Conservation (phyloP, 257 asterid genomes). For the Solanum sitiens region DNA sequence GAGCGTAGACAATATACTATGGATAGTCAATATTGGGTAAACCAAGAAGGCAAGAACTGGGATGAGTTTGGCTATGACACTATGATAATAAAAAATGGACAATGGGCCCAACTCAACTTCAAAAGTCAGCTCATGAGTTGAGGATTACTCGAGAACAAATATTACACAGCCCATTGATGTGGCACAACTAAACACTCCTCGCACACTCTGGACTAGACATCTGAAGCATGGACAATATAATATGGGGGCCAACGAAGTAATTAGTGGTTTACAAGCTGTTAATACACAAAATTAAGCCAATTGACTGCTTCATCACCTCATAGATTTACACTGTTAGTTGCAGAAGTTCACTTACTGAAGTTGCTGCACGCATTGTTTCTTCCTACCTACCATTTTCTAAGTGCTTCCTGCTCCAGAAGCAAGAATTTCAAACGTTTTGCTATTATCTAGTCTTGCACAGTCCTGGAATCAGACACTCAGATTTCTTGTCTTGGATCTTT, state of each 20-base stretch:
- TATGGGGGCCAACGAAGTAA: neutral
- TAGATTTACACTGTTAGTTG: neutral
- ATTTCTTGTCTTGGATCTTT: neutral
- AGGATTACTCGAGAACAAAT: too few species aligned
- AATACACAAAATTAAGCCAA: neutral
- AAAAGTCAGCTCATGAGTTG: neutral
- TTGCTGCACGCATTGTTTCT: neutral
- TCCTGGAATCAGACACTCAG: neutral
- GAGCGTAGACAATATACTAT: too few species aligned
- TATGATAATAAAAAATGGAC: too few species aligned
- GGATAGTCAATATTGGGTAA: too few species aligned
- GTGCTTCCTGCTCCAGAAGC: neutral
- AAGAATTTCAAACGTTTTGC: neutral
- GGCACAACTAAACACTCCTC: too few species aligned
- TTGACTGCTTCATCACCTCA: neutral
- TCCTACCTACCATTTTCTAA: neutral
- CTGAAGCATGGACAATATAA: too few species aligned
- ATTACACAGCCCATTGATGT: too few species aligned
- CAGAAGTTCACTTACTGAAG: neutral
- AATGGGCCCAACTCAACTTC: neutral
- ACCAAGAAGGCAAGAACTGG: too few species aligned
- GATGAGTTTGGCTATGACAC: too few species aligned
- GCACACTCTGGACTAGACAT: too few species aligned
- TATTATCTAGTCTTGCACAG: neutral
- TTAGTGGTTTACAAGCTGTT: neutral